A percentile compares a stretch with the other conserved stretches of the same genome.
Conservation (phyloP, 2,329 filamentous ascomycete genomes). For the Bipolaris bicolor region DNA sequence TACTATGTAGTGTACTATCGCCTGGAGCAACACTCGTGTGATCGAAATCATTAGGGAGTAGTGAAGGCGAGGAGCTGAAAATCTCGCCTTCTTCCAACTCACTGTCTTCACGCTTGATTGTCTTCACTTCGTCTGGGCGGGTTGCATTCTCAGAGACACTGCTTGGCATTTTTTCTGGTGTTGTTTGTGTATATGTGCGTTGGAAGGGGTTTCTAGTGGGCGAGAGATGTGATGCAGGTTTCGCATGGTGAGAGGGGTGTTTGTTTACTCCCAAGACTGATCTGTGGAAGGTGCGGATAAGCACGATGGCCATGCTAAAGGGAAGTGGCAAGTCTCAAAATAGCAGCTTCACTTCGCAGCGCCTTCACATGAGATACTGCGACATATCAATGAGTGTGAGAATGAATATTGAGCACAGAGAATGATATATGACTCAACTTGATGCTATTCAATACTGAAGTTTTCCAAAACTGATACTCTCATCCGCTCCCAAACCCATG, state of each 20-base stretch:
- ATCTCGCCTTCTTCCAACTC: constrained; percentile 9
- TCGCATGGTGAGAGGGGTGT: background rate
- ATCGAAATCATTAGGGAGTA: constrained; percentile 3
- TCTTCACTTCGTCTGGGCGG: background rate
- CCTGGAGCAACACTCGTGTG: background rate
- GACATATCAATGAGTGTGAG: background rate
- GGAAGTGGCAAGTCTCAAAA: background rate
- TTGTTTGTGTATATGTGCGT: background rate
- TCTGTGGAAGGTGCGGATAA: background rate
- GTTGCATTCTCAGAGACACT: background rate
- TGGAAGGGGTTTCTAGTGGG: background rate
- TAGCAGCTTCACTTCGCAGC: background rate
- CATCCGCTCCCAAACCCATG: constrained; percentile 51
- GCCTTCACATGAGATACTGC: background rate
- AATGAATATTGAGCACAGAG: too few species aligned
- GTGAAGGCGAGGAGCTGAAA: constrained; percentile 6
- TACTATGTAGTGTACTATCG: constrained; percentile 9
- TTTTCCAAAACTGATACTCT: constrained; percentile 1
- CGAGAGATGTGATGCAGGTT: background rate
- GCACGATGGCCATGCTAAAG: background rate
- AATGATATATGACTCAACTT: background rate
- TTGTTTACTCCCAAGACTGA: constrained; percentile 4
- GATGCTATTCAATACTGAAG: background rate
- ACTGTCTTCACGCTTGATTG: constrained; percentile 3
- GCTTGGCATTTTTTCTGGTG: background rate